Base-by-base conservation (phyloP, 164 flowering plant genomes). In the Houttuynia cordata region DNA sequence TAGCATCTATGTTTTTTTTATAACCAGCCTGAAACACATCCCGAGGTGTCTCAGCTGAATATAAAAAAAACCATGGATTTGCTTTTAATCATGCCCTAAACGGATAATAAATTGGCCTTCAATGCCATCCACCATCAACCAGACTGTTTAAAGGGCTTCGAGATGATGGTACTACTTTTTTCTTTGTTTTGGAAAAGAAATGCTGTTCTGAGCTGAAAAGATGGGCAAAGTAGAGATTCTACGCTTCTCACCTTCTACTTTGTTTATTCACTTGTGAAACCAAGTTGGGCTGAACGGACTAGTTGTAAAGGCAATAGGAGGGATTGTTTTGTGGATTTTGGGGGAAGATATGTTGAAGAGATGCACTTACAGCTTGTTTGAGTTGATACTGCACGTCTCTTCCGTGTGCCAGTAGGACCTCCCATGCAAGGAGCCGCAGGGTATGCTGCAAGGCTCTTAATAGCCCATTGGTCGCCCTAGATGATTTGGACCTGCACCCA, bases 401-500 rank as follows among this genome's bases (percentile, higher is more conserved):
- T 17, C 89, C 84, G 50, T 82, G 77, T 0, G 76, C 75, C 60
- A 71, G 62, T 22, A 78, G 53, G 7, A 72, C 59, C 9, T 78
- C 83, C 72, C 74, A 50, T 1, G 89, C 78, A 57, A 83, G 71
- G 1, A 77, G 70, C 21, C 74, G 70, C 17, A 89, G 57, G 51
- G 82, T 82, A 53, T 64, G 68, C 8, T 77, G 66, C 56, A 86
- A 49, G 10, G 70, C 67, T 30, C 61, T 71, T 0, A 76, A 55
- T 0, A 86, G 79, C 23, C 66, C 69, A 5, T 67, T 66, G 24
- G 70, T 73, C 66, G 59, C 62, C 66, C 63, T 73, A 51, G 70
- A 61, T 62, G 65, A 41, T 7, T 30, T 57, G 23, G 10, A 41
- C 51, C 80, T 76, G 65, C 73, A 53, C 12, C n/a, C 24, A 56